phyloP scores from a whole-genome alignment of 1,284 basidiomycete genomes.

The Trametes pubescens region DNA sequence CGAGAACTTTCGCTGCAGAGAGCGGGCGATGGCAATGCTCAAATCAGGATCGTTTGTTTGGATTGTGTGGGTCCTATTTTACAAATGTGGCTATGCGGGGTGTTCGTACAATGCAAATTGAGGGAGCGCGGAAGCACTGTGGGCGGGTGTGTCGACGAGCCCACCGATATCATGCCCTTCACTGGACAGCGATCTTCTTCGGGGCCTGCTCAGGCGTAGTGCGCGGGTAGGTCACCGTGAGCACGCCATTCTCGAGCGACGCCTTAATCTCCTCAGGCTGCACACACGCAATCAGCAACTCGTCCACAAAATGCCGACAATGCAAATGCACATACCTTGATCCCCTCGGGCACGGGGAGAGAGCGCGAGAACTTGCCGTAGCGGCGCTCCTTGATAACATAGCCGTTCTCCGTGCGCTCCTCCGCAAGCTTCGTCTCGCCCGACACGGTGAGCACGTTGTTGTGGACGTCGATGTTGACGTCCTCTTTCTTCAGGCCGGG shows the following conservation, averaged over 20 bases:
- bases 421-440: slow-evolving; percentile 47
- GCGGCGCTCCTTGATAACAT: slow-evolving; percentile 53
- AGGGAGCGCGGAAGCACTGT: too few species aligned
- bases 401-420: slow-evolving; percentile 51
- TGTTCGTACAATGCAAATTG: too few species aligned
- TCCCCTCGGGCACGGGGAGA: slow-evolving; percentile 51
- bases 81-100: too few species aligned
- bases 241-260: slow-evolving; percentile 50
- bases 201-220: slow-evolving; percentile 39
- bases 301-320: background rate
- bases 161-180: background rate
- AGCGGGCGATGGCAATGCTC: too few species aligned
- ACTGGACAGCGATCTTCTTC: slow-evolving; percentile 43
- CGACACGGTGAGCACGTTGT: slow-evolving; percentile 51
- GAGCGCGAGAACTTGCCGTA: slow-evolving; percentile 54
- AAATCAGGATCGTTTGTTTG: too few species aligned
- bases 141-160: too few species aligned
- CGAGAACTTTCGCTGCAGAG: too few species aligned
- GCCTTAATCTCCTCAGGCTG: slow-evolving; percentile 51
- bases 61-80: too few species aligned
- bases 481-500: slow-evolving; percentile 55
- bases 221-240: slow-evolving; percentile 53
- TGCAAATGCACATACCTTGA: slow-evolving; percentile 43
- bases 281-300: background rate
- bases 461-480: slow-evolving; percentile 52